phyloP scores from a whole-genome alignment of 192 early-diverging fungal species.

The Coemansia sp. region DNA sequence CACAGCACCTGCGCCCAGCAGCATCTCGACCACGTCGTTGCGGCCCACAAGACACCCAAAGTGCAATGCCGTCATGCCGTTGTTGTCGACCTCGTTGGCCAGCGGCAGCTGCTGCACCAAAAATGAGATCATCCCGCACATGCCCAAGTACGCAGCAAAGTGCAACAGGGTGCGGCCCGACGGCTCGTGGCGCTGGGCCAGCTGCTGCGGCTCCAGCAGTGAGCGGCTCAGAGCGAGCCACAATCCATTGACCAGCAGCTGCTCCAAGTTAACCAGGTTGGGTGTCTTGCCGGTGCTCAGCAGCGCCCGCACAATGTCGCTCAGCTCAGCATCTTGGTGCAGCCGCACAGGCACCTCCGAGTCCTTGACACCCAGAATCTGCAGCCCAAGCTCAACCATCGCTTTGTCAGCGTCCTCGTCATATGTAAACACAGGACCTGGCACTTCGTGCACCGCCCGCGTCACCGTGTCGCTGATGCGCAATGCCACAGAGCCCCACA shows the following conservation, averaged over 20 bases:
- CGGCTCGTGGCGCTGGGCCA: slow-evolving; percentile 32
- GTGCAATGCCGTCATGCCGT: slow-evolving; percentile 70
- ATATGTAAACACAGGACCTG: slow-evolving; percentile 47
- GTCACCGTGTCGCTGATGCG: slow-evolving; percentile 35
- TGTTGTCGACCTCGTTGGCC: slow-evolving; percentile 61
- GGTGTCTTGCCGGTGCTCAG: slow-evolving; percentile 18
- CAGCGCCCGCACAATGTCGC: slow-evolving; percentile 15
- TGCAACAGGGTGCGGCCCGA: slow-evolving; percentile 64
- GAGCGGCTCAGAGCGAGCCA: slow-evolving; percentile 14
- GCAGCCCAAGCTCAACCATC: slow-evolving; percentile 87
- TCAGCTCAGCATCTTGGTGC: slow-evolving; percentile 35
- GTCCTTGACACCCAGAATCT: slow-evolving; percentile 82
- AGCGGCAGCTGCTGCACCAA: slow-evolving; percentile 50
- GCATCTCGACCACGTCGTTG: slow-evolving; percentile 52
- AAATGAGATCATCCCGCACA: slow-evolving; percentile 50
- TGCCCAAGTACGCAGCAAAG: slow-evolving; percentile 61
- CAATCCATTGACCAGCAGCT: slow-evolving; percentile 30
- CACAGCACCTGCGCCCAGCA: slow-evolving; percentile 61
- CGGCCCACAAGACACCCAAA: slow-evolving; percentile 63
- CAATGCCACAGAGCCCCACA: slow-evolving; percentile 66
- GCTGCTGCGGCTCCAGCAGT: slow-evolving; percentile 20
- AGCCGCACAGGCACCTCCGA: too few species aligned
- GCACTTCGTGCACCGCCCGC: slow-evolving; percentile 38
- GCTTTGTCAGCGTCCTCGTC: slow-evolving; percentile 79
- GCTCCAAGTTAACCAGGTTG: slow-evolving; percentile 40